Conservation (phyloP, 75 land plant species). For the Pseudotsuga menziesii region DNA sequence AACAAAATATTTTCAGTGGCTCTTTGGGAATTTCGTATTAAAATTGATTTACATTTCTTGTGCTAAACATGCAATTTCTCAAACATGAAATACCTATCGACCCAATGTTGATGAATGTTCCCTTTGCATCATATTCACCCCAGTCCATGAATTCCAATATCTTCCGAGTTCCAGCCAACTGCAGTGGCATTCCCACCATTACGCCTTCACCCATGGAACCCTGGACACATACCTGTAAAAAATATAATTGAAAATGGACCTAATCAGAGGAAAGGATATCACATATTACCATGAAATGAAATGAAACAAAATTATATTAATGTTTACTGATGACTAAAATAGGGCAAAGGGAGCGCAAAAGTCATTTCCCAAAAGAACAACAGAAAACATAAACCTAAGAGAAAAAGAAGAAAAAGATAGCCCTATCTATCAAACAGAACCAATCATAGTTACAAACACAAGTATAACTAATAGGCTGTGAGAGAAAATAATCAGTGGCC, state of each 20-base stretch:
- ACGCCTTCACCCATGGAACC: conserved; percentile 97
- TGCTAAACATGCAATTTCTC: neutral
- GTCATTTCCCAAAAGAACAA: too few species aligned
- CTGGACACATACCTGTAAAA: conserved; percentile 87
- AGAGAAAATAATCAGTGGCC: too few species aligned
- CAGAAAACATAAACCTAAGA: too few species aligned
- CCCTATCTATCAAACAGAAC: too few species aligned
- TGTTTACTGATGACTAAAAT: too few species aligned
- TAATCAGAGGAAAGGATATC: neutral
- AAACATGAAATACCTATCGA: conserved; percentile 49
- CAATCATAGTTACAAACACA: too few species aligned
- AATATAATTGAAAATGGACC: neutral
- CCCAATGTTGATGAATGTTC: conserved; percentile 86
- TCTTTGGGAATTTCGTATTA: neutral
- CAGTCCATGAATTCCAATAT: conserved; percentile 96
- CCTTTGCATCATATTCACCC: conserved; percentile 84
- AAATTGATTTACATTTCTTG: neutral
- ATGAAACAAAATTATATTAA: neutral
- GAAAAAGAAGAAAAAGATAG: too few species aligned
- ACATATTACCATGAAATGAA: neutral
- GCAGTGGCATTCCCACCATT: conserved; percentile 87
- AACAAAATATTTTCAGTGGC: neutral
- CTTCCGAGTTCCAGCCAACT: conserved; percentile 80
- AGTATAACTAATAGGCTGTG: too few species aligned
- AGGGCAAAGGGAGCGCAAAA: too few species aligned